Conservation (phyloP, 2,329 filamentous ascomycete species). For the Acephala macrosclerotiorum region DNA sequence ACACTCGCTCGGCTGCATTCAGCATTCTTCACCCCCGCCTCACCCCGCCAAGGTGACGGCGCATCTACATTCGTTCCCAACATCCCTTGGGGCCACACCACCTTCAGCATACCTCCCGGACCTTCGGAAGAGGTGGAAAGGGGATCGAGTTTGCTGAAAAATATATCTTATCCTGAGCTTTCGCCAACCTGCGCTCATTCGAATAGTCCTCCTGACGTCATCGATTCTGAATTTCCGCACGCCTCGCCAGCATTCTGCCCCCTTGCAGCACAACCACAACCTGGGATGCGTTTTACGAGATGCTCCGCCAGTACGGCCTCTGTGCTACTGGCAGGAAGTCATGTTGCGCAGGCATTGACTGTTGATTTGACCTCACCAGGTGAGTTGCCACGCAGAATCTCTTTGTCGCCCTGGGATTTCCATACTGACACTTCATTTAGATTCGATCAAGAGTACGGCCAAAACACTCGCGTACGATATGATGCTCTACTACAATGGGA, state of each 20-base stretch:
- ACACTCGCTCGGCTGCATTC: background rate
- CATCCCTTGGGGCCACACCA: background rate
- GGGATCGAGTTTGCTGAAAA: background rate
- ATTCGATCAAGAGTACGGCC: slow-evolving; percentile 43
- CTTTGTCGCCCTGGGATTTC: background rate
- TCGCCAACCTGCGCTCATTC: background rate
- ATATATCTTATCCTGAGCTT: slow-evolving; percentile 6
- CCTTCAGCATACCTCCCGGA: background rate
- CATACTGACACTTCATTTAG: slow-evolving; percentile 22
- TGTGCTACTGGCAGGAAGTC: background rate
- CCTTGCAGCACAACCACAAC: slow-evolving; percentile 6
- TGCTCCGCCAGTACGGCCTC: background rate
- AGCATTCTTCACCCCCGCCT: slow-evolving; percentile 8
- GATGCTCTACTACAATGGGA: slow-evolving; percentile 60
- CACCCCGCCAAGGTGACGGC: background rate
- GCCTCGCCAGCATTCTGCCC: background rate
- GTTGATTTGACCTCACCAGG: slow-evolving; percentile 39
- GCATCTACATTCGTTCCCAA: background rate
- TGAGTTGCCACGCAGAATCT: slow-evolving; percentile 22
- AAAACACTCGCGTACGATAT: slow-evolving; percentile 53
- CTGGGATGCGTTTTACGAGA: background rate
- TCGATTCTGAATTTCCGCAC: slow-evolving; percentile 3
- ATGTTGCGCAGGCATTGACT: slow-evolving; percentile 8
- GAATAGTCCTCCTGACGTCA: background rate
- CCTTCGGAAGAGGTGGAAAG: slow-evolving; percentile 1